Base-by-base conservation (phyloP, 306 rosid species). In the Hippophae gyantsensis region DNA sequence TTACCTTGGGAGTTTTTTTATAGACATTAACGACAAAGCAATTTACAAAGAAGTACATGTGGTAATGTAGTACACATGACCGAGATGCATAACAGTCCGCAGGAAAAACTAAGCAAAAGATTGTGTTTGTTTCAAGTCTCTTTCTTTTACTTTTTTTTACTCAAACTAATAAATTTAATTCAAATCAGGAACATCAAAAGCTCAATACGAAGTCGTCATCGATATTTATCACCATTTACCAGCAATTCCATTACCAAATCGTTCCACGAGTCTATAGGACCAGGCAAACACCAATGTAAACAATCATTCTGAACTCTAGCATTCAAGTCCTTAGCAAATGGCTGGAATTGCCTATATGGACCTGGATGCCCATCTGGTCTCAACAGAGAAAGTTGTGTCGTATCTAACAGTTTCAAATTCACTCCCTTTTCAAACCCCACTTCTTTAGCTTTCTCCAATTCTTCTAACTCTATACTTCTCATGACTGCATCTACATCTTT, bases 351-450 rank as follows among this genome's bases (percentile, higher is more conserved):
- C 52, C 97, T 60, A 54, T 86, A 89, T 0, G 83, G 93, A 44
- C 97, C 95, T 0, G 93, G 97, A 65, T 89, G 97, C 9, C 95
- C 97, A n/a, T 86, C 97, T 0, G 93, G 86, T 52, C 97, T 86
- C 77, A 89, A 63, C 57, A 80, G 52, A 0, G 95, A 82, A 53
- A 90, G 82, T 6, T 27, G 44, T 8, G 94, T 84, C 6, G 86
- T 82, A 72, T 86, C 97, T 61, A 86, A 62, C 23, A 86, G 79
- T 61, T 79, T 84, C 46, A 89, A 63, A 1, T 23, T 64, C 13
- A 11, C 62, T 7, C 54, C 78, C 10, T 63, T 48, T 12, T 75
- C 54, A 1, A 76, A 68, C 44, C 69, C 83, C 43, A 38, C 0
- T 0, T 60, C 65, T 0, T 58, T 23, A 18, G 70, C 83, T 61